phyloP scores from a whole-genome alignment of 208 protist species.

The Leishmania braziliensis region DNA sequence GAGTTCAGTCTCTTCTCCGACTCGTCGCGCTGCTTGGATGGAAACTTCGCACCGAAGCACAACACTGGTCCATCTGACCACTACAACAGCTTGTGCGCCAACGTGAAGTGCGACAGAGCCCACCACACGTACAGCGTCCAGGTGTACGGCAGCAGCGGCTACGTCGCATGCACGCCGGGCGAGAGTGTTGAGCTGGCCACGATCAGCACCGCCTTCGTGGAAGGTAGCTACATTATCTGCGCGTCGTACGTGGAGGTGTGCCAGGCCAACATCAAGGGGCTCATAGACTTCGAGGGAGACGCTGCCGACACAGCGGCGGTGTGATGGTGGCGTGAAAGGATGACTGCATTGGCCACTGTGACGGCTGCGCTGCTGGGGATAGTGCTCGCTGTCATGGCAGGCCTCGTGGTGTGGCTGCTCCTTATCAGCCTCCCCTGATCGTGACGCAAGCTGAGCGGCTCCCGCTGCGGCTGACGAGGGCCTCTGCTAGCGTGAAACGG shows the following conservation, averaged over 20 bases:
- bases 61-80: too few species aligned
- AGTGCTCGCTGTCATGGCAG: too few species aligned
- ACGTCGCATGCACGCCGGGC: background rate
- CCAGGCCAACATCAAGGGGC: background rate
- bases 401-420: too few species aligned
- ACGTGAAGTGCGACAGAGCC: conserved; percentile 2
- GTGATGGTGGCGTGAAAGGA: background rate
- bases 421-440: too few species aligned
- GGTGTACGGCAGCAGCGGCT: background rate
- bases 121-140: background rate
- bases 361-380: too few species aligned
- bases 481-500: too few species aligned
- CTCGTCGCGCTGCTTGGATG: conserved; percentile 1
- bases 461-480: too few species aligned
- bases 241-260: conserved; percentile 6
- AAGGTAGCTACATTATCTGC: background rate
- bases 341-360: too few species aligned
- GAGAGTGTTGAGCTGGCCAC: background rate
- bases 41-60: too few species aligned
- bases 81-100: too few species aligned
- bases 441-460: too few species aligned
- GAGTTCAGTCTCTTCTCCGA: background rate
- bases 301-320: background rate
- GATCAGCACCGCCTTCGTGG: background rate
- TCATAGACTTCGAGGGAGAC: too few species aligned